These are phyloP conservation scores for Penicillium nucicola DNA, from an alignment of 495 filamentous ascomycete genomes.

Conservation along the genomic window DNA sequence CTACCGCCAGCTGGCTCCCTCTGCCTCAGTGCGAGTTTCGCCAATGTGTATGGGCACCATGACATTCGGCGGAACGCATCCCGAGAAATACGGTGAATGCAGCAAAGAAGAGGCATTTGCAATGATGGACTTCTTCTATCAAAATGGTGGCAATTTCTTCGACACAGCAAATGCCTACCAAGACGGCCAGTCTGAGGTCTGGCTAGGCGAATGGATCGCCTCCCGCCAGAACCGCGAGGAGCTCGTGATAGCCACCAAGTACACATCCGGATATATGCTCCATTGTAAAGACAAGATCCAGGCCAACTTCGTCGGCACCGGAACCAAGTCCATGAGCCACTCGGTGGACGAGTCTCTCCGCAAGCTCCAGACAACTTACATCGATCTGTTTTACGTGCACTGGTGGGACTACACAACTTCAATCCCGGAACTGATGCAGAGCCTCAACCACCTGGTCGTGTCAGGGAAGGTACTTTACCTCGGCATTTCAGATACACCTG, in stretches of 20 bases:
- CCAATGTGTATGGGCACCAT: slow-evolving; percentile 60
- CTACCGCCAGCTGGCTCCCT: slow-evolving; percentile 55
- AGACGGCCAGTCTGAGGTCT: slow-evolving; percentile 58
- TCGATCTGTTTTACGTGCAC: slow-evolving; percentile 59
- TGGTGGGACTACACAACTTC: slow-evolving; percentile 64
- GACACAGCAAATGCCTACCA: slow-evolving; percentile 68
- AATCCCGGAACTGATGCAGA: slow-evolving; percentile 68
- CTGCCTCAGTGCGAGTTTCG: slow-evolving; percentile 53
- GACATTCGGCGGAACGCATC: slow-evolving; percentile 56
- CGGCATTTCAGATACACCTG: slow-evolving; percentile 62
- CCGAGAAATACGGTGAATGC: slow-evolving; percentile 49
- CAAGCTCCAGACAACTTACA: slow-evolving; percentile 62
- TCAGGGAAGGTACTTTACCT: slow-evolving; percentile 69
- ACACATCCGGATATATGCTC: slow-evolving; percentile 40
- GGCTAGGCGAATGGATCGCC: slow-evolving; percentile 70
- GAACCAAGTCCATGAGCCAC: slow-evolving; percentile 53
- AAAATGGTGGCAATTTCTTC: slow-evolving; percentile 67
- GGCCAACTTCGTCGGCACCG: slow-evolving; percentile 56
- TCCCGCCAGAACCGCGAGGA: slow-evolving; percentile 48
- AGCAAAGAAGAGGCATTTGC: slow-evolving; percentile 50
- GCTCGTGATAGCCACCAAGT: slow-evolving; percentile 73
- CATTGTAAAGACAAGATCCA: slow-evolving; percentile 37
- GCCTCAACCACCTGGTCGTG: slow-evolving; percentile 56
- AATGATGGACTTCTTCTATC: slow-evolving; percentile 61
- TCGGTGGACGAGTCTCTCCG: slow-evolving; percentile 51